phyloP scores from a whole-genome alignment of 352 stramenopile species.

The Phytophthora pistaciae region DNA sequence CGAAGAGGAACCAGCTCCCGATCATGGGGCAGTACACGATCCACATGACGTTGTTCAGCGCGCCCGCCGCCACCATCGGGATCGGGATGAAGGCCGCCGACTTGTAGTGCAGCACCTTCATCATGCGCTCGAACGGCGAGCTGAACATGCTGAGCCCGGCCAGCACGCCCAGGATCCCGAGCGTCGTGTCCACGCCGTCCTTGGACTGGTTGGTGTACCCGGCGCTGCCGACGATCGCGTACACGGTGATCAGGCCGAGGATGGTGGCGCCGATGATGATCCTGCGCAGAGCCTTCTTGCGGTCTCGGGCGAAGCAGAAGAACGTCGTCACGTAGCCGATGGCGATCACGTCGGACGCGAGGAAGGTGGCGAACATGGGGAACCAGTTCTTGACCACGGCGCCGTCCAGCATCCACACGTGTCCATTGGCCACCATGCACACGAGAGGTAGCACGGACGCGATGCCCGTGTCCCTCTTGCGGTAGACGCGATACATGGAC shows the following conservation, averaged over 20 bases:
- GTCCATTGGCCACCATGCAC: slow-evolving; percentile 39
- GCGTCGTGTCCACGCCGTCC: slow-evolving; percentile 31
- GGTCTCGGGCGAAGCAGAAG: slow-evolving; percentile 37
- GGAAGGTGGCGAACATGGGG: slow-evolving; percentile 50
- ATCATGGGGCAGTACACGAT: slow-evolving; percentile 45
- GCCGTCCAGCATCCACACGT: slow-evolving; percentile 52
- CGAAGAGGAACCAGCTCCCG: slow-evolving; percentile 49
- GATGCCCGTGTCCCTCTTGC: slow-evolving; percentile 40
- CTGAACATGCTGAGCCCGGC: slow-evolving; percentile 41
- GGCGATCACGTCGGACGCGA: slow-evolving; percentile 34
- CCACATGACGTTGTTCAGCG: slow-evolving; percentile 48
- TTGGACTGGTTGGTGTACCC: slow-evolving; percentile 45
- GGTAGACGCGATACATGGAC: slow-evolving; percentile 48
- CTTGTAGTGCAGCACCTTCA: slow-evolving; percentile 46
- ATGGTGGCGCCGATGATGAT: slow-evolving; percentile 23
- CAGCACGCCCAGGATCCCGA: slow-evolving; percentile 41
- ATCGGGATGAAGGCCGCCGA: slow-evolving; percentile 47
- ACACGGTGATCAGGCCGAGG: slow-evolving; percentile 34
- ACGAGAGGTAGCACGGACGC: slow-evolving; percentile 47
- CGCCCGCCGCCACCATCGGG: slow-evolving; percentile 36
- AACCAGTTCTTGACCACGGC: slow-evolving; percentile 44
- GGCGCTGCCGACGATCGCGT: slow-evolving; percentile 30
- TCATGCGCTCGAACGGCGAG: slow-evolving; percentile 46
- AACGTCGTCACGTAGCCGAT: slow-evolving; percentile 37
- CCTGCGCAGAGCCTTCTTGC: slow-evolving; percentile 30